Conservation (phyloP, 345 rosid genomes). For the Rhodamnia rubescens region DNA sequence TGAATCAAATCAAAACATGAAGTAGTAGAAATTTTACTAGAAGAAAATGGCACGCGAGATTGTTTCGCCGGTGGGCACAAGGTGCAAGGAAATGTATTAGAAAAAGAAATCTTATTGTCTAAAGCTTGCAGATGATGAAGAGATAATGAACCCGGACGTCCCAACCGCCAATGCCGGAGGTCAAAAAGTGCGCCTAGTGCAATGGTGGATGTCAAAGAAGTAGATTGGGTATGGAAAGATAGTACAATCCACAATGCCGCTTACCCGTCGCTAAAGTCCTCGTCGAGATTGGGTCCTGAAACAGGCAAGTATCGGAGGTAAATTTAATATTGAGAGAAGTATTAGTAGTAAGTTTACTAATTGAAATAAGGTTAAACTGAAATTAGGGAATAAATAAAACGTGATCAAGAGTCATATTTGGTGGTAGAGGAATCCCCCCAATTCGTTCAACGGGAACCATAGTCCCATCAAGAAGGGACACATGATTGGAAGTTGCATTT, state of each 20-base stretch:
- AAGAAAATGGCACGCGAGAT: not conserved
- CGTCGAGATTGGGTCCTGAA: too few relatives aligned
- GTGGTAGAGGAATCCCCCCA: too few relatives aligned
- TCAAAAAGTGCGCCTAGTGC: not conserved
- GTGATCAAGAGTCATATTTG: too few relatives aligned
- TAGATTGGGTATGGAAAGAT: not conserved
- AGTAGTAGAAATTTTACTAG: not conserved
- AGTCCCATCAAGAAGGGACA: too few relatives aligned
- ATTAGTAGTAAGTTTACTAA: too few relatives aligned
- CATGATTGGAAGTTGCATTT: too few relatives aligned
- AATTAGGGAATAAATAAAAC: too few relatives aligned
- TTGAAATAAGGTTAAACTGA: too few relatives aligned
- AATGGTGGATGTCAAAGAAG: not conserved
- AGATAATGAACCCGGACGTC: not conserved
- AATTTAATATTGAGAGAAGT: too few relatives aligned
- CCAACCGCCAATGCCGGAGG: not conserved
- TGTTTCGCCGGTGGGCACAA: not conserved
- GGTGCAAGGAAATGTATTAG: not conserved
- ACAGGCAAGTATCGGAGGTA: too few relatives aligned
- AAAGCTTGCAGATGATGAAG: not conserved
- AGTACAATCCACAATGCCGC: not conserved
- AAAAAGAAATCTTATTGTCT: not conserved
- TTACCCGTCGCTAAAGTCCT: too few relatives aligned
- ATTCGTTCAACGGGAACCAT: too few relatives aligned
- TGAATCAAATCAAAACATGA: not conserved